Evolutionary conservation across 2,329 filamentous ascomycete species (phyloP).

Genomic region (Aspergillus arachidicola): DNA sequence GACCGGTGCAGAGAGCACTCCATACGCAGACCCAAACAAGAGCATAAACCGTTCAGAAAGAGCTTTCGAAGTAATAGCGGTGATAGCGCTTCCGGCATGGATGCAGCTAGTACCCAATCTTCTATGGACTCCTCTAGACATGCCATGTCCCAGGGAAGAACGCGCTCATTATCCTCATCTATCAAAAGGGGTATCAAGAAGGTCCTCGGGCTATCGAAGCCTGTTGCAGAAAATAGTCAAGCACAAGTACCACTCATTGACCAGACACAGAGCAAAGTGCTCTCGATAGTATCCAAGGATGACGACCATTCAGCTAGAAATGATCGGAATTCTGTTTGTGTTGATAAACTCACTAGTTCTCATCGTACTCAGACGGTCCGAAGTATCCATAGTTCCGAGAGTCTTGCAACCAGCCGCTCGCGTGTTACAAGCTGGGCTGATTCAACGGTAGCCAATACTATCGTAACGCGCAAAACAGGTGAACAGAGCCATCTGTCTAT

Average conservation of each 20-base stretch:
- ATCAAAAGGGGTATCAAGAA: slow-evolving; percentile 46
- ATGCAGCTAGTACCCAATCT: slow-evolving; percentile 12
- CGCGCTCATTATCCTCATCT: slow-evolving; percentile 43
- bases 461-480: slow-evolving; percentile 34
- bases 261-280: slow-evolving; percentile 13
- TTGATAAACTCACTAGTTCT: not conserved
- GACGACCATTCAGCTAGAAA: slow-evolving; percentile 1
- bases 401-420: slow-evolving; percentile 40
- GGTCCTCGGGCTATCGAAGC: slow-evolving; percentile 41
- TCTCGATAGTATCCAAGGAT: slow-evolving; percentile 9
- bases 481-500: slow-evolving; percentile 45
- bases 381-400: slow-evolving; percentile 34
- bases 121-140: slow-evolving; percentile 7
- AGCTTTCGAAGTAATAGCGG: slow-evolving; percentile 36
- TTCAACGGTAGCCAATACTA: slow-evolving; percentile 47
- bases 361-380: slow-evolving; percentile 24
- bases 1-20: slow-evolving; percentile 28
- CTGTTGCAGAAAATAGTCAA: slow-evolving; percentile 21
- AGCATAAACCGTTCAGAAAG: slow-evolving; percentile 41
- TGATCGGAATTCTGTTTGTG: not conserved
- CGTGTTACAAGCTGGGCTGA: slow-evolving; percentile 54
- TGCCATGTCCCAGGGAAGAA: slow-evolving; percentile 25
- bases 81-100: slow-evolving; percentile 27
- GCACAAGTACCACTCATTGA: slow-evolving; percentile 26
- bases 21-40: slow-evolving; percentile 26